Conservation (phyloP, 129 eudicot species). For the Solidago caesia region DNA sequence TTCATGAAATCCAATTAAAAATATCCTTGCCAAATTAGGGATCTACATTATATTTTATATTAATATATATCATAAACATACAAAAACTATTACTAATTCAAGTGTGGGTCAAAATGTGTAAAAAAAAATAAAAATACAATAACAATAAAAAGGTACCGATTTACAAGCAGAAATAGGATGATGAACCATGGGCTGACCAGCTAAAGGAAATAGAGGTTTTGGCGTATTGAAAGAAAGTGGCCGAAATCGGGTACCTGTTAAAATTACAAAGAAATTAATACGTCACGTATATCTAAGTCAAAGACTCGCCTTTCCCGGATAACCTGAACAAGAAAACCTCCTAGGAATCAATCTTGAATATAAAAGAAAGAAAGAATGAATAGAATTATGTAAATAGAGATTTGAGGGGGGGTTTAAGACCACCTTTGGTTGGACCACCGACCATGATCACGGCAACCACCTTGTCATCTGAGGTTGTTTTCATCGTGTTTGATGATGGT, state of each 20-base stretch:
- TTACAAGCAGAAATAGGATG: slow-evolving; percentile 94
- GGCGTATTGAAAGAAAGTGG: slow-evolving; percentile 87
- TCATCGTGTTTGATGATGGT: slow-evolving; percentile 30
- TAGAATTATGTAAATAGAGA: neutral
- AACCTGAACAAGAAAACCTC: neutral
- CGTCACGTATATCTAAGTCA: neutral
- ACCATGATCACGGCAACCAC: slow-evolving; percentile 91
- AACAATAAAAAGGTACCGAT: slow-evolving; percentile 45
- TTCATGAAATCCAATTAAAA: slow-evolving; percentile 78
- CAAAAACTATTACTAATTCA: slow-evolving; percentile 12
- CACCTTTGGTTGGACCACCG: slow-evolving; percentile 92
- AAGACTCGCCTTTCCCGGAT: too few species aligned
- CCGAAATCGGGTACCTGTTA: slow-evolving; percentile 83
- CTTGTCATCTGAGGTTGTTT: slow-evolving; percentile 52
- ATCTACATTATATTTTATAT: slow-evolving; percentile 45
- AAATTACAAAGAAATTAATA: neutral
- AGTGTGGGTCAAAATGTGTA: slow-evolving; percentile 18
- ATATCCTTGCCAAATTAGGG: slow-evolving; percentile 78
- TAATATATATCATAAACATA: neutral
- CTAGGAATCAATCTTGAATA: neutral
- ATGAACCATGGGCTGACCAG: slow-evolving; percentile 96
- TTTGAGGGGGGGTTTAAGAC: neutral
- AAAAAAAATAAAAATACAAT: neutral
- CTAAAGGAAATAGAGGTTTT: slow-evolving; percentile 82
- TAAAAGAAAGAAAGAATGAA: neutral